Evolutionary conservation across 352 stramenopile genomes (phyloP).

Genomic region (Phytophthora idaei): DNA sequence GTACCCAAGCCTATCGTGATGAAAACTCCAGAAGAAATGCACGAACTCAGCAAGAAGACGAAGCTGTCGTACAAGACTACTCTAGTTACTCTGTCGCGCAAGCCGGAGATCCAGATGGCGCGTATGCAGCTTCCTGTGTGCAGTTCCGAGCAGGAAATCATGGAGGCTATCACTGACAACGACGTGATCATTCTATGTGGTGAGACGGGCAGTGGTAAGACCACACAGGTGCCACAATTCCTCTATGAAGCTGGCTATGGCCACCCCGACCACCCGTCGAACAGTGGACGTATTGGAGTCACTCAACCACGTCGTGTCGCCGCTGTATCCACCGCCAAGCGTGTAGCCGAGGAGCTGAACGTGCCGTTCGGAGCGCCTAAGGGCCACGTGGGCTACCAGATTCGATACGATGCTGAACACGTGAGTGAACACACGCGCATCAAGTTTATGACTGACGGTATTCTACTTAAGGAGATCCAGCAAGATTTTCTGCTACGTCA

Average conservation of each 20-base stretch:
- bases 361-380: constrained; percentile 65
- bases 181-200: constrained; percentile 98
- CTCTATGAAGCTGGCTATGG: constrained; percentile 95
- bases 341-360: constrained; percentile 97
- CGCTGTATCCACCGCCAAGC: constrained; percentile 97
- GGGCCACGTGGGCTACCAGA: constrained; percentile 96
- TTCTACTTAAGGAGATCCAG: constrained; percentile 97
- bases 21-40: constrained; percentile 67
- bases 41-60: constrained; percentile 54
- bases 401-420: constrained; percentile 97
- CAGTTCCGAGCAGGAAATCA: constrained; percentile 99
- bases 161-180: constrained; percentile 95
- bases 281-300: constrained; percentile 90
- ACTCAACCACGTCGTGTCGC: constrained; percentile 98
- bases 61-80: constrained; percentile 68
- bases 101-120: constrained; percentile 84
- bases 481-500: constrained; percentile 78
- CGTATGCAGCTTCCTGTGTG: constrained; percentile 97
- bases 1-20: constrained; percentile 72
- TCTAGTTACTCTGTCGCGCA: constrained; percentile 78
- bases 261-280: constrained; percentile 54
- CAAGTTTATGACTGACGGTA: constrained; percentile 99
- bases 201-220: constrained; percentile 99
- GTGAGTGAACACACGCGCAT: constrained; percentile 91
- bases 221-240: constrained; percentile 98